Evolutionary conservation across 495 filamentous ascomycete genomes (phyloP).

Genomic region (Glonium stellatum): DNA sequence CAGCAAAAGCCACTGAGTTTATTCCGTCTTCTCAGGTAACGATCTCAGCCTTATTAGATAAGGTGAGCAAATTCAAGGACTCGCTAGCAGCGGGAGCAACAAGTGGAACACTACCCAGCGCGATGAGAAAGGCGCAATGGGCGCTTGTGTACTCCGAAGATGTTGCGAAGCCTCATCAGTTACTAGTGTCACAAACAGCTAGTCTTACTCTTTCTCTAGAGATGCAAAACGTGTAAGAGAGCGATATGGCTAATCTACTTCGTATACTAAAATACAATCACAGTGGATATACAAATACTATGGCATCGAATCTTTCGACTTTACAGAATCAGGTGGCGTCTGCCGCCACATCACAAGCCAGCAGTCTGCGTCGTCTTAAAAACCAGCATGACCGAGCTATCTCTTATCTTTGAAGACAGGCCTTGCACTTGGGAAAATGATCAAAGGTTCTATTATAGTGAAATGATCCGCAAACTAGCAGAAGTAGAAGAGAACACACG

Average conservation of each 20-base stretch:
- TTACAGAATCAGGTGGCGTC: neutral
- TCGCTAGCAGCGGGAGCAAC: neutral
- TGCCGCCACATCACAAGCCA: neutral
- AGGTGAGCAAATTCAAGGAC: slow-evolving; percentile 1
- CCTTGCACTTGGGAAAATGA: neutral
- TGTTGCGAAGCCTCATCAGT: neutral
- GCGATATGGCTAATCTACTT: neutral
- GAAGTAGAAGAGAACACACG: too few species aligned
- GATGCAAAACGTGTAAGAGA: neutral
- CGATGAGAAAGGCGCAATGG: neutral
- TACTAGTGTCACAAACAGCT: neutral
- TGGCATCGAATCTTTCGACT: neutral
- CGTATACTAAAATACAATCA: neutral
- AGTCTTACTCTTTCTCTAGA: neutral
- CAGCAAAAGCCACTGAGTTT: neutral
- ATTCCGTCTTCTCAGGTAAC: neutral
- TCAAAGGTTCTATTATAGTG: too few species aligned
- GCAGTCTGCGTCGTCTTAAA: neutral
- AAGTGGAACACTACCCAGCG: neutral
- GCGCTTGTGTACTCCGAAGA: neutral
- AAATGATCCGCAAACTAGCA: too few species aligned
- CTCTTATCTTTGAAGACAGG: neutral
- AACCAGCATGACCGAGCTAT: neutral
- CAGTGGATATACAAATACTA: neutral
- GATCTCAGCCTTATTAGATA: neutral